Base-by-base conservation (phyloP, 148 eudicot species). In the Fagopyrum homotropicum region DNA sequence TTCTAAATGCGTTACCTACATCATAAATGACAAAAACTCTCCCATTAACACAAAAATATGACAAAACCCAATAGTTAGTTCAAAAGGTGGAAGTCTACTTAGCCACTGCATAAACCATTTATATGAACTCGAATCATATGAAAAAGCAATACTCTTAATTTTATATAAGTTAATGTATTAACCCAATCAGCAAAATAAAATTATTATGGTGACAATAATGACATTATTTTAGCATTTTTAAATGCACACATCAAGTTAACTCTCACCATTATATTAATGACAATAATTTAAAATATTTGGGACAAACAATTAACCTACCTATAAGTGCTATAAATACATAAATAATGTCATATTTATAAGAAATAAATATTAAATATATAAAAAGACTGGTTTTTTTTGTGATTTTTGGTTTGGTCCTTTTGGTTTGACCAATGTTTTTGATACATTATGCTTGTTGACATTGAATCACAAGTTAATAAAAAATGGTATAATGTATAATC, bases 401-500 rank as follows among this genome's bases (percentile, higher is more conserved):
- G 4, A 30, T 10, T 63, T 12, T 16, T 30, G 4, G 44, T 29
- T 6, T 48, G 29, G 73, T 11, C 69, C 44, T 63, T 63, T 60
- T 22, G 16, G 45, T 63, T 63, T 35, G 69, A 30, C 69, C 69
- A 63, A 63, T 63, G 69, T 35, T 26, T 63, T 63, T 63, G 69
- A 63, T 30, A 63, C n/a, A 35, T 63, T 63, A 63, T 63, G 69
- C 69, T 63, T 16, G 45, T 63, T 63, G 69, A 63, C 69, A 63
- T 63, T 12, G 16, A 63, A 63, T 63, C 69, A 63, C 44, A 29
- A n/a, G 61, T 17, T 17, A 6, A n/a, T 56, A 5, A 12, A 5
- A 17, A 5, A 5, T 56, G 22, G 12, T 2, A 56, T 1, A 56
- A 56, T 17, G 10, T 56, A 26, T 56, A 26, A 16, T 17, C 61